Conservation (phyloP, 768 basidiomycete genomes). For the Pleurotus citrinopileatus region DNA sequence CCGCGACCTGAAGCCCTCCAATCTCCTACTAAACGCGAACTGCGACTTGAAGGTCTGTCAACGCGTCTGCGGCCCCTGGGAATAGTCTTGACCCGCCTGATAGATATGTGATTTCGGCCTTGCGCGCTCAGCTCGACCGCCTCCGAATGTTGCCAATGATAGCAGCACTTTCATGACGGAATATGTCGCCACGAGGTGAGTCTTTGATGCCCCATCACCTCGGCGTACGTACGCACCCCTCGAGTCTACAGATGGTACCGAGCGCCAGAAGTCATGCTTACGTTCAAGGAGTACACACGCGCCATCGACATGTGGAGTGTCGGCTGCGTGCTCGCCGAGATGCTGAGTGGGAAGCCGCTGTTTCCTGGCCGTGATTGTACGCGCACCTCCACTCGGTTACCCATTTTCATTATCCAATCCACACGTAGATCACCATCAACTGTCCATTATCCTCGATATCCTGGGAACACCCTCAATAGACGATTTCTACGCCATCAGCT, state of each 20-base stretch:
- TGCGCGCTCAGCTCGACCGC: slow-evolving; percentile 81
- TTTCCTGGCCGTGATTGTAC: slow-evolving; percentile 85
- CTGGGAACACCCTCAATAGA: slow-evolving; percentile 96
- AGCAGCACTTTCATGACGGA: slow-evolving; percentile 87
- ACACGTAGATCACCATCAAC: slow-evolving; percentile 82
- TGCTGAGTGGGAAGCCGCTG: slow-evolving; percentile 94
- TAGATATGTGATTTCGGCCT: slow-evolving; percentile 82
- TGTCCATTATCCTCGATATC: slow-evolving; percentile 93
- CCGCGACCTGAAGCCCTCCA: slow-evolving; percentile 95
- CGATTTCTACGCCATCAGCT: slow-evolving; percentile 97
- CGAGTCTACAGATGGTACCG: slow-evolving; percentile 70
- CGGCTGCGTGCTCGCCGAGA: slow-evolving; percentile 90
- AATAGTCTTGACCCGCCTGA: not conserved
- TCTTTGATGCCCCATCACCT: not conserved
- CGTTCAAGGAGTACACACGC: slow-evolving; percentile 96
- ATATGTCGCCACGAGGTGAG: slow-evolving; percentile 86
- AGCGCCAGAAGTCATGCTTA: slow-evolving; percentile 99
- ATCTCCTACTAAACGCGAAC: slow-evolving; percentile 95
- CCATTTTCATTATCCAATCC: not conserved
- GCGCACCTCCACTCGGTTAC: not conserved
- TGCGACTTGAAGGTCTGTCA: slow-evolving; percentile 82
- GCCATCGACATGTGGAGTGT: slow-evolving; percentile 91
- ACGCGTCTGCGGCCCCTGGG: too few species aligned
- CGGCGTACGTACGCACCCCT: not conserved
- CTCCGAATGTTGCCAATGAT: slow-evolving; percentile 81